phyloP scores from a whole-genome alignment of 2,329 filamentous ascomycete genomes.

The Penicillium rolfsii region DNA sequence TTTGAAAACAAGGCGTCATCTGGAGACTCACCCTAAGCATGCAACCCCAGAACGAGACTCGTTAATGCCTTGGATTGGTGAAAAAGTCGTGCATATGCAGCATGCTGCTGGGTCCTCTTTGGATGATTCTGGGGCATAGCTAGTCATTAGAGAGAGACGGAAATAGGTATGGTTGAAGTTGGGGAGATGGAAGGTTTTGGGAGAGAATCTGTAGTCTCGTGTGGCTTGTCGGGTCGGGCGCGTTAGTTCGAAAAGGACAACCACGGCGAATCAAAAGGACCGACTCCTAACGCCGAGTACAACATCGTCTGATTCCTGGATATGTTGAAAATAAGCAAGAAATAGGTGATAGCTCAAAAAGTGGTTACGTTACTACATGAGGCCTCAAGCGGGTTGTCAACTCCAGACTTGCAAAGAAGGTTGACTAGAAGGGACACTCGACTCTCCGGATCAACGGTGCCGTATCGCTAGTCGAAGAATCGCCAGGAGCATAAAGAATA shows the following conservation, averaged over 20 bases:
- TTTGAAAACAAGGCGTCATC: conserved; percentile 8
- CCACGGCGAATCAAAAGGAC: neutral
- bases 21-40: conserved; percentile 3
- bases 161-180: neutral
- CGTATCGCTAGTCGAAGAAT: too few relatives aligned
- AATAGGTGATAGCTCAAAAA: neutral
- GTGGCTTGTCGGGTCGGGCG: neutral
- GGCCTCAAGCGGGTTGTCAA: too few relatives aligned
- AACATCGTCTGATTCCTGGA: neutral
- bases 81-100: conserved; percentile 3
- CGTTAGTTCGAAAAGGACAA: neutral
- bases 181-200: neutral
- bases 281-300: neutral
- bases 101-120: conserved; percentile 1
- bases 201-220: neutral
- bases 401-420: too few relatives aligned
- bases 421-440: too few relatives aligned
- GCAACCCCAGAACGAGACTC: neutral
- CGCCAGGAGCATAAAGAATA: too few relatives aligned
- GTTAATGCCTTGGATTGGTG: neutral
- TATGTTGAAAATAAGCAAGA: neutral
- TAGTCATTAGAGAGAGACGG: neutral
- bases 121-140: neutral
- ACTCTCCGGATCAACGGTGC: too few relatives aligned
- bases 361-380: too few relatives aligned